A percentile compares a stretch with the other conserved stretches of the same genome.
phyloP scores from a whole-genome alignment of 257 asterid genomes.

The Ocimum tenuiflorum region DNA sequence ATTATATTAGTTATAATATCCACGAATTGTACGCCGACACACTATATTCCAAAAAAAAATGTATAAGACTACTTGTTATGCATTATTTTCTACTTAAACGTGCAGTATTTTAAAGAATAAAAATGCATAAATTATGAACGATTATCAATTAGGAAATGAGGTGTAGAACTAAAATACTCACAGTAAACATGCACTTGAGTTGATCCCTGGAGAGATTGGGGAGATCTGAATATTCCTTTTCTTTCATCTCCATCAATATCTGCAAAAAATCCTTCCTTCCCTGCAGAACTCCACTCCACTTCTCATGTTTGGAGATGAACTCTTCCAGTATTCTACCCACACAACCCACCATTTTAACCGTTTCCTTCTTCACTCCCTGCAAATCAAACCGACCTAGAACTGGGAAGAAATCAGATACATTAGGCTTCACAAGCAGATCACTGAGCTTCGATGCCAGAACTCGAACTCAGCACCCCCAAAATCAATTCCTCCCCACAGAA shows the following conservation, averaged over 20 bases:
- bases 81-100: too few species aligned
- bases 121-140: too few species aligned
- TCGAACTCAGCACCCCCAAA: slow-evolving; percentile 21
- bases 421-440: slow-evolving; percentile 24
- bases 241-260: background rate
- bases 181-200: slow-evolving; percentile 22
- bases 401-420: too few species aligned
- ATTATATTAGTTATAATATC: too few species aligned
- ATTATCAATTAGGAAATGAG: too few species aligned
- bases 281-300: background rate
- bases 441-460: background rate
- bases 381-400: slow-evolving; percentile 34
- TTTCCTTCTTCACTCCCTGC: slow-evolving; percentile 23
- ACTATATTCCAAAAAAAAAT: too few species aligned
- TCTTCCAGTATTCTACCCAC: background rate
- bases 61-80: too few species aligned
- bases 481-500: slow-evolving; percentile 35
- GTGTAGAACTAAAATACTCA: too few species aligned
- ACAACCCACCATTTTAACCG: background rate
- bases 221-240: background rate
- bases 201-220: background rate
- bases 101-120: too few species aligned
- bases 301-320: background rate
- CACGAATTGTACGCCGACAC: too few species aligned
- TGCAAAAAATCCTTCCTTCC: too few species aligned